Conservation (phyloP, 306 rosid genomes). For the Citrullus colocynthis region DNA sequence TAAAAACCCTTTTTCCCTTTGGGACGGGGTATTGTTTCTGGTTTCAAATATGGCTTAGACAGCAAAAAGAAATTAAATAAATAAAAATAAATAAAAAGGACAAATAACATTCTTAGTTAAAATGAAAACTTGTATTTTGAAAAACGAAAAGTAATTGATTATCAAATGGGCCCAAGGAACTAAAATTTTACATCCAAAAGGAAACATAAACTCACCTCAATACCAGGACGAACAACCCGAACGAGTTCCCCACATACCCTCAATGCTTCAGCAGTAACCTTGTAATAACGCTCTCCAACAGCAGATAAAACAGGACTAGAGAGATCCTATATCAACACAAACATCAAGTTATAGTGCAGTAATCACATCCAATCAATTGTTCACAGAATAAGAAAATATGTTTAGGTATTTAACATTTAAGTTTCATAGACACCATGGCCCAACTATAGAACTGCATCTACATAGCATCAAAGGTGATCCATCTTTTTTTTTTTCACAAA, state of each 20-base stretch:
- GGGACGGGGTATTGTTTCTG: not conserved
- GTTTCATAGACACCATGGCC: not conserved
- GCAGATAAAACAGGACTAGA: constrained; percentile 95
- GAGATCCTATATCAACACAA: constrained; percentile 51
- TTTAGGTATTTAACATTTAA: not conserved
- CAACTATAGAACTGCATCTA: not conserved
- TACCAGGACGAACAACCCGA: constrained; percentile 76
- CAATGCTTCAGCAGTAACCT: constrained; percentile 98
- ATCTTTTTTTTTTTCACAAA: not conserved
- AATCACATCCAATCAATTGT: not conserved
- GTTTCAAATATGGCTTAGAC: not conserved
- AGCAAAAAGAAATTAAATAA: not conserved
- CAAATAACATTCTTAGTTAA: not conserved
- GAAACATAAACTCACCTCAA: constrained; percentile 42
- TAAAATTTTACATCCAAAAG: not conserved
- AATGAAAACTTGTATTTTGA: not conserved
- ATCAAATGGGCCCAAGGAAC: not conserved
- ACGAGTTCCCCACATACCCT: constrained; percentile 97
- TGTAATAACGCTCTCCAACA: constrained; percentile 96
- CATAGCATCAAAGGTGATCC: not conserved
- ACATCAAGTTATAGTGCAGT: not conserved
- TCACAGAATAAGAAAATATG: not conserved
- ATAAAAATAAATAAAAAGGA: not conserved
- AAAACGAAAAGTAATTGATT: not conserved
- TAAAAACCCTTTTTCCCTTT: not conserved